Base-by-base conservation (phyloP, 2,329 filamentous ascomycete genomes). In the Ophiostoma ulmi region DNA sequence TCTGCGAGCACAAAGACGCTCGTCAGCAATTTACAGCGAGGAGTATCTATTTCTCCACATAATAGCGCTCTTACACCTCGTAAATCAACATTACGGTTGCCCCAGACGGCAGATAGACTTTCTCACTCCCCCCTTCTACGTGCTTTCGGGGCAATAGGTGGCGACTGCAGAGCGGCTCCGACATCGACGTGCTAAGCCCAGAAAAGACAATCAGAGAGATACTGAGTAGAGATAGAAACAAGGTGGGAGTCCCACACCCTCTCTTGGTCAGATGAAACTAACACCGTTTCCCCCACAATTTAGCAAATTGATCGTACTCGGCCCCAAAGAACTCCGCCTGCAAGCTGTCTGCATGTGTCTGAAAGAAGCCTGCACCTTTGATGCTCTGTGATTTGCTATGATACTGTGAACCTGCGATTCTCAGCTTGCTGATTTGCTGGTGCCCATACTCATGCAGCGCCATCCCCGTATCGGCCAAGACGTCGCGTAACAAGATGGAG, bases 151-250 rank as follows among this genome's bases (percentile, higher is more conserved):
- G 41, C 35, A 71, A 69, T 65, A 68, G 39, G 64, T 70, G 68
- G 68, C 70, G 70, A 70, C 70, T 69, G 26, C 68, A 69, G 70
- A 71, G 70, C 70, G 70, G 70, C 70, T 71, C 70, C 70, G 70
- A 65, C 63, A 38, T 65, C 20, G 63, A 48, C 26, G 31, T 20
- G 20, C 63, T 65, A 65, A 22, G 58, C 69, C 44, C 13, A 63
- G 48, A 63, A 67, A 58, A 58, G n/a, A 10, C 5, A 58, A 11
- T 8, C 20, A 48, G 17, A 48, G 14, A 39, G 1, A 39, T 44
- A n/a, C n/a, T n/a, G n/a, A n/a, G n/a, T n/a, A 20, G 44, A 48
- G 44, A 48, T 39, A 64, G 35, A 17, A 36, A 36, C 26, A 64
- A 26, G 61, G 52, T 26, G 52, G 48, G 52, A 58, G 52, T 26